These are phyloP conservation scores for Rhynchospora pubera DNA, from an alignment of 176 grass and related monocot genomes.

Conservation along the genomic window DNA sequence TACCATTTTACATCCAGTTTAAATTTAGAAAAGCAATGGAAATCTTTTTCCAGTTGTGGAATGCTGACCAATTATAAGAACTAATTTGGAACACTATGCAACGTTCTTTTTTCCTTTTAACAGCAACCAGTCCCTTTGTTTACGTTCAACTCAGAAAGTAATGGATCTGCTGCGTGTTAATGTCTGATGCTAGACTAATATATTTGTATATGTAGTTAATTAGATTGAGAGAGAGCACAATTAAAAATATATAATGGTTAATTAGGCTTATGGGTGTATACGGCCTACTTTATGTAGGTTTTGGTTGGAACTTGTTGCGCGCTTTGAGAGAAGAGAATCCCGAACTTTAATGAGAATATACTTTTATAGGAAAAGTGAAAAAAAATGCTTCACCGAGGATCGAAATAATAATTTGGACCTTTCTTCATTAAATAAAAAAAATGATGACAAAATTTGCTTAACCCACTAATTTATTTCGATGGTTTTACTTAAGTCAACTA, in stretches of 20 bases:
- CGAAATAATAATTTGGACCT: not conserved
- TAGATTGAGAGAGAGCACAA: not conserved
- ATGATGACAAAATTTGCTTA: not conserved
- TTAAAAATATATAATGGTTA: not conserved
- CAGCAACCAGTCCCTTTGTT: not conserved
- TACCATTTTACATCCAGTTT: not conserved
- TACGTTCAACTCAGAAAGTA: not conserved
- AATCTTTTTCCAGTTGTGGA: not conserved
- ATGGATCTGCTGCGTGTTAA: not conserved
- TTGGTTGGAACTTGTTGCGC: constrained; percentile 5
- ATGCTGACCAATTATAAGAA: not conserved
- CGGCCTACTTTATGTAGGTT: not conserved
- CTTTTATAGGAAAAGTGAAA: not conserved
- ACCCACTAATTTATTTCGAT: not conserved
- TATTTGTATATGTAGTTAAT: not conserved
- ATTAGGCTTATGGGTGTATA: not conserved
- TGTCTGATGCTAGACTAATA: too few species aligned
- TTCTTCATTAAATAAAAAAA: not conserved
- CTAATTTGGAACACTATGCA: not conserved
- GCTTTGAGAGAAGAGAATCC: not conserved
- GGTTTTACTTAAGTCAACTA: not conserved
- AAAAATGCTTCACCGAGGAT: not conserved
- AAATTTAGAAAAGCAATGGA: not conserved
- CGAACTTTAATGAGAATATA: constrained; percentile 1
- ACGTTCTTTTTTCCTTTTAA: not conserved